Base-by-base conservation (phyloP, 768 basidiomycete species). In the Lanmaoa pseudosensibilis region DNA sequence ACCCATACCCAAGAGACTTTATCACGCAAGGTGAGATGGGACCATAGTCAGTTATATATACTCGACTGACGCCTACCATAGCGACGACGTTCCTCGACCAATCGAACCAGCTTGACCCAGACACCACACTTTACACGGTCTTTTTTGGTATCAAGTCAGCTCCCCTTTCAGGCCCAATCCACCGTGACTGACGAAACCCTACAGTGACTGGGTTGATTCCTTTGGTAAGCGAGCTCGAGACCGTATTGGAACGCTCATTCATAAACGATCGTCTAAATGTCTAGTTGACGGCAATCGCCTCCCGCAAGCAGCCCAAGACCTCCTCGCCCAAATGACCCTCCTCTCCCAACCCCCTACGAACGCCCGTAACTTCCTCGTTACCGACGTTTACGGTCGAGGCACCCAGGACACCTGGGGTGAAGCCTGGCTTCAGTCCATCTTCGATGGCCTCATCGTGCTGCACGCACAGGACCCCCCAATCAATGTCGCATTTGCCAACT, bases 121-220 rank as follows among this genome's bases (percentile, higher is more conserved):
- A 69, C 2, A 79, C 78, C 2, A 82, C 82, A 4, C 67, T 83
- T 8, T 83, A 81, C 51, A 74, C 75, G 2, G 62, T 80, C 10
- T 83, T 83, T 63, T 82, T 83, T 56, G 82, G 82, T 11, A 83
- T 82, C 53, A 83, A 81, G 80, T 80, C 52, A 51, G 78, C 18
- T 15, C 18, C 12, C n/a, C 27, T 43, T 21, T 33, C 5, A 37
- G 50, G 4, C 32, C 8, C 41, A n/a, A 41, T 5, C 6, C 9
- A 8, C 30, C 1, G 34, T 52, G 47, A 50, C 56, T 64, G 38
- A 65, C 47, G 3, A 27, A 11, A 5, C 33, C 27, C 27, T 19
- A 32, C 56, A 81, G 80, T 52, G 79, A 81, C 55, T 78, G 74
- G 66, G 63, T 69, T 18, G 78, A 77, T 33, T 78, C 80, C 0